A percentile compares a stretch with the other conserved stretches of the same genome.
Evolutionary conservation across 2,329 filamentous ascomycete genomes (phyloP).

Genomic region (Apiospora sp.): DNA sequence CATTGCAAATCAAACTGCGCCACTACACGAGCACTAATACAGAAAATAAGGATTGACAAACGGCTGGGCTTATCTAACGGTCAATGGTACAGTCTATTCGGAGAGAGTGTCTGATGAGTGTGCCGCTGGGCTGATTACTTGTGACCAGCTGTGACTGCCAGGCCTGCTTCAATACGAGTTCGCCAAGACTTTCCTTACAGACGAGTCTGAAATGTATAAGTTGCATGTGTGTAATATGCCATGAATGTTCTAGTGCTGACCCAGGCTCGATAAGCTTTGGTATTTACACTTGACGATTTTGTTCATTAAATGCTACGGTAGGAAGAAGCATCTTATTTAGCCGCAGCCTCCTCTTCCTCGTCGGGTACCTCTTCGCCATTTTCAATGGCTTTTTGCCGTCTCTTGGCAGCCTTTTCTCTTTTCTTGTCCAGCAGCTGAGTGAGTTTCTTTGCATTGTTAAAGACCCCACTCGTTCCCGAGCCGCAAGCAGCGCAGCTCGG

Average conservation of each 20-base stretch:
- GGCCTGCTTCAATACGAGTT: neutral
- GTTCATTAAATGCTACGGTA: neutral
- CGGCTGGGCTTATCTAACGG: neutral
- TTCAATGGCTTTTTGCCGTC: slow-evolving; percentile 61
- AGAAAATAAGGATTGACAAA: neutral
- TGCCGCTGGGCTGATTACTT: neutral
- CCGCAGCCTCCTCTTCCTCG: slow-evolving; percentile 9
- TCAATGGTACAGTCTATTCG: neutral
- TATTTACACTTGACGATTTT: neutral
- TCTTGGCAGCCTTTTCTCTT: slow-evolving; percentile 65
- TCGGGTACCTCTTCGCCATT: slow-evolving; percentile 24
- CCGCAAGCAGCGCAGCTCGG: slow-evolving; percentile 88
- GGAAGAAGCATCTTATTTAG: neutral
- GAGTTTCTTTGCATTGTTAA: slow-evolving; percentile 85
- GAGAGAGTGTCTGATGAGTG: neutral
- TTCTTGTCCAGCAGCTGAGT: slow-evolving; percentile 82
- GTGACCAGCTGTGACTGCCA: neutral
- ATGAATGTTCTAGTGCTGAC: too few species aligned
- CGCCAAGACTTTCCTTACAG: neutral
- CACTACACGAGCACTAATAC: neutral
- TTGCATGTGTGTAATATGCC: too few species aligned
- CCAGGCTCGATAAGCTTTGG: too few species aligned
- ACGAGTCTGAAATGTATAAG: too few species aligned
- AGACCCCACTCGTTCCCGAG: slow-evolving; percentile 85
- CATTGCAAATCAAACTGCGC: slow-evolving; percentile 22